These are phyloP conservation scores for Fusarium domesticum DNA, from an alignment of 2,329 filamentous ascomycete species.

Conservation along the genomic window DNA sequence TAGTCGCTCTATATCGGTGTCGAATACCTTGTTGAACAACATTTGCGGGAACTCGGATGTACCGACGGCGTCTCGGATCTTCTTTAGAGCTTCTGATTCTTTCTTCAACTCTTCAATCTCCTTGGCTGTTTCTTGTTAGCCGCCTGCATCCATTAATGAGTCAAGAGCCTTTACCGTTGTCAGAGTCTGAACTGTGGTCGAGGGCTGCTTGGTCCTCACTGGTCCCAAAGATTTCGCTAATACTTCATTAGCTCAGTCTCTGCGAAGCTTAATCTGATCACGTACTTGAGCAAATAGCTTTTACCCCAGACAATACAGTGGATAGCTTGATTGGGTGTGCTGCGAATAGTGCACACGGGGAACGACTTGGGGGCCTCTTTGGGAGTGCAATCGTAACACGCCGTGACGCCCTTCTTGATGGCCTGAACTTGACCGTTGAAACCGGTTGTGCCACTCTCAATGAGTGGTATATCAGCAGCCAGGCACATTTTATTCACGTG, in stretches of 20 bases:
- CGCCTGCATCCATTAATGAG: neutral
- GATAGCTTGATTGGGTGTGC: slow-evolving; percentile 92
- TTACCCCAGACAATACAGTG: slow-evolving; percentile 99
- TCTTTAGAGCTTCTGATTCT: slow-evolving; percentile 79
- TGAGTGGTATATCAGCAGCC: slow-evolving; percentile 81
- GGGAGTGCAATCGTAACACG: slow-evolving; percentile 91
- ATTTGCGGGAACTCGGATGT: slow-evolving; percentile 71
- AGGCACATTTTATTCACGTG: slow-evolving; percentile 98
- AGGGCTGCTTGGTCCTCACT: slow-evolving; percentile 84
- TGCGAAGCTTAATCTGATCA: slow-evolving; percentile 15
- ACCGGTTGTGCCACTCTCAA: slow-evolving; percentile 95
- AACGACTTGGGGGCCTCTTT: slow-evolving; percentile 92
- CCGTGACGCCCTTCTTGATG: slow-evolving; percentile 86
- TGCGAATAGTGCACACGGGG: slow-evolving; percentile 94
- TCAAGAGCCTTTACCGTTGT: slow-evolving; percentile 61
- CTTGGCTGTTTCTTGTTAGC: slow-evolving; percentile 42
- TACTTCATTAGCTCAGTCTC: slow-evolving; percentile 1
- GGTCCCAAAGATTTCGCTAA: slow-evolving; percentile 77
- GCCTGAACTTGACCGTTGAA: slow-evolving; percentile 98
- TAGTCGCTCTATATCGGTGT: slow-evolving; percentile 76
- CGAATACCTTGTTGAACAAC: slow-evolving; percentile 92
- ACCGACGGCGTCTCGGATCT: slow-evolving; percentile 77
- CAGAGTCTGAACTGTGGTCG: slow-evolving; percentile 74
- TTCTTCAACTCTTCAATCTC: slow-evolving; percentile 86
- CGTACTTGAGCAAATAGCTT: slow-evolving; percentile 81